Percentiles rank a stretch among this genome's conserved stretches.
Evolutionary conservation across 257 asterid genomes (phyloP).

Genomic region (Capsicum pubescens): DNA sequence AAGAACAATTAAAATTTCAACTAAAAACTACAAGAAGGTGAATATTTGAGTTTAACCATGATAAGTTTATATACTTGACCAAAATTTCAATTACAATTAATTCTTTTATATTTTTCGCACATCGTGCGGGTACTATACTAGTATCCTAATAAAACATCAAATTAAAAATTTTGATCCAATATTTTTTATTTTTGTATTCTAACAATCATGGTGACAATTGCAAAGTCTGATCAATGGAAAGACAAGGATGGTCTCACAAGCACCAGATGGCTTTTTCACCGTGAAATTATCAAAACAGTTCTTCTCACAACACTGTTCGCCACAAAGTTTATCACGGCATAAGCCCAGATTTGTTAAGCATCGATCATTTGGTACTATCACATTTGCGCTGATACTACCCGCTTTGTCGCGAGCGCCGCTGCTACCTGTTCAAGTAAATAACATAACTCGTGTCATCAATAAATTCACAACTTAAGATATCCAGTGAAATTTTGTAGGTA

Average conservation of each 20-base stretch:
- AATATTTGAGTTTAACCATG: no score
- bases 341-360: background rate
- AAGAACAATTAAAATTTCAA: no score
- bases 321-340: background rate
- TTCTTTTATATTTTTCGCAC: no score
- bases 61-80: no score
- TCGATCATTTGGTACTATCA: background rate
- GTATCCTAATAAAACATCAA: no score
- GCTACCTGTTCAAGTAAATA: background rate
- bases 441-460: no score
- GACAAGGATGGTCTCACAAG: background rate
- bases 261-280: background rate
- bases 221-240: background rate
- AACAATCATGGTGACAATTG: slow-evolving; percentile 15
- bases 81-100: no score
- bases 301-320: background rate
- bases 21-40: no score
- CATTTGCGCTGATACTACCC: background rate
- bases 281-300: background rate
- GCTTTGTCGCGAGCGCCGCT: background rate
- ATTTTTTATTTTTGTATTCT: background rate
- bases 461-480: background rate
- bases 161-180: no score
- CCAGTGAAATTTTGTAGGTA: background rate
- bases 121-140: no score